A percentile compares a stretch with the other conserved stretches of the same genome.
These are phyloP conservation scores for Lomentospora prolificans DNA, from an alignment of 2,329 filamentous ascomycete genomes.

Conservation along the genomic window DNA sequence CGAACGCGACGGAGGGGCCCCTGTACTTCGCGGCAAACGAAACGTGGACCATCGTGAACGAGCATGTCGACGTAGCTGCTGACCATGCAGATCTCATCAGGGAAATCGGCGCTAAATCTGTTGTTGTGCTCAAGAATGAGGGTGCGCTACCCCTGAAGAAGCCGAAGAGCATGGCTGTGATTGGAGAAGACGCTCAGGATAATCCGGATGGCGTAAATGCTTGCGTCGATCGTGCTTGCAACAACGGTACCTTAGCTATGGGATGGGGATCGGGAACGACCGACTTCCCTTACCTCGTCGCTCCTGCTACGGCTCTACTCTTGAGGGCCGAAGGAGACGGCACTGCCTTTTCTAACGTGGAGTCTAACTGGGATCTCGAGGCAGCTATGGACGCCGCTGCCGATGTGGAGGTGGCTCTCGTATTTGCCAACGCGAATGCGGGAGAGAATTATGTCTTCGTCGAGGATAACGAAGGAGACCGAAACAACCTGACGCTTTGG, in stretches of 20 bases:
- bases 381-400: slow-evolving; percentile 42
- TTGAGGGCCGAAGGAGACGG: slow-evolving; percentile 43
- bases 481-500: slow-evolving; percentile 56
- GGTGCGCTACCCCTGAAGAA: slow-evolving; percentile 46
- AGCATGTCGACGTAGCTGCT: slow-evolving; percentile 44
- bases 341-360: slow-evolving; percentile 29
- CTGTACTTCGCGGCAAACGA: slow-evolving; percentile 40
- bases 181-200: slow-evolving; percentile 47
- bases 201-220: slow-evolving; percentile 41
- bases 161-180: slow-evolving; percentile 43
- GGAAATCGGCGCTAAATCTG: slow-evolving; percentile 43
- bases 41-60: slow-evolving; percentile 35
- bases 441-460: slow-evolving; percentile 60
- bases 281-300: slow-evolving; percentile 54
- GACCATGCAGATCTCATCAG: slow-evolving; percentile 55
- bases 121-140: slow-evolving; percentile 58
- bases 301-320: slow-evolving; percentile 56
- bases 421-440: slow-evolving; percentile 57
- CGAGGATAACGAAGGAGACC: slow-evolving; percentile 59
- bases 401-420: slow-evolving; percentile 50
- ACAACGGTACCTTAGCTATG: slow-evolving; percentile 54
- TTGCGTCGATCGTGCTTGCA: slow-evolving; percentile 51
- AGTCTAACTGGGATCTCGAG: slow-evolving; percentile 33
- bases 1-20: slow-evolving; percentile 42
- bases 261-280: slow-evolving; percentile 55